Evolutionary conservation across 2,329 filamentous ascomycete genomes (phyloP).

Genomic region (Aplosporella prunicola): DNA sequence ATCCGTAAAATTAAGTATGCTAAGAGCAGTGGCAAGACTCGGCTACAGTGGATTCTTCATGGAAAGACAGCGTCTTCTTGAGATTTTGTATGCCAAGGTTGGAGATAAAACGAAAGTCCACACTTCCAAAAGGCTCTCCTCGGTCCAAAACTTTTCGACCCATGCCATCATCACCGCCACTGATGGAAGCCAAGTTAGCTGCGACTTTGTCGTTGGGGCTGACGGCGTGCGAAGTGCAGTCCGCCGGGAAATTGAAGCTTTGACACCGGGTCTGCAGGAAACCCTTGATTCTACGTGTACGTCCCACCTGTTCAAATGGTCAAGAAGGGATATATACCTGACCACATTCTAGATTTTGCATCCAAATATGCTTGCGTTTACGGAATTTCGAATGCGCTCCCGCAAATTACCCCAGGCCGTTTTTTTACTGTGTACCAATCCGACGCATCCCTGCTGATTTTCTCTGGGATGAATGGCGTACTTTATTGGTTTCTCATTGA

Average conservation of each 20-base stretch:
- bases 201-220: slow-evolving; percentile 11
- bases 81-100: slow-evolving; percentile 18
- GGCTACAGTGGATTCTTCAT: slow-evolving; percentile 14
- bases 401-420: slow-evolving; percentile 4
- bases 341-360: slow-evolving; percentile 8
- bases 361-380: slow-evolving; percentile 7
- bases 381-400: background rate
- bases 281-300: slow-evolving; percentile 7
- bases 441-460: slow-evolving; percentile 12
- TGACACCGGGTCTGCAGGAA: background rate
- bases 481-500: slow-evolving; percentile 19
- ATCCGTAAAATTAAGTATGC: slow-evolving; percentile 13
- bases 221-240: slow-evolving; percentile 9
- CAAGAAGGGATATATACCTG: no score
- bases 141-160: background rate
- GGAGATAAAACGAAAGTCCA: slow-evolving; percentile 16
- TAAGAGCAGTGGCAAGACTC: slow-evolving; percentile 3
- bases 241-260: slow-evolving; percentile 7
- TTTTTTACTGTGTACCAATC: slow-evolving; percentile 10
- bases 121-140: slow-evolving; percentile 10
- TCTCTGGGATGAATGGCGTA: slow-evolving; percentile 13
- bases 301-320: slow-evolving; percentile 9
- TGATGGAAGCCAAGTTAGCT: slow-evolving; percentile 6
- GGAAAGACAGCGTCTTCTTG: slow-evolving; percentile 19
- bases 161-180: background rate